Conservation (phyloP, 257 asterid species). For the Solanum clarkiae region DNA sequence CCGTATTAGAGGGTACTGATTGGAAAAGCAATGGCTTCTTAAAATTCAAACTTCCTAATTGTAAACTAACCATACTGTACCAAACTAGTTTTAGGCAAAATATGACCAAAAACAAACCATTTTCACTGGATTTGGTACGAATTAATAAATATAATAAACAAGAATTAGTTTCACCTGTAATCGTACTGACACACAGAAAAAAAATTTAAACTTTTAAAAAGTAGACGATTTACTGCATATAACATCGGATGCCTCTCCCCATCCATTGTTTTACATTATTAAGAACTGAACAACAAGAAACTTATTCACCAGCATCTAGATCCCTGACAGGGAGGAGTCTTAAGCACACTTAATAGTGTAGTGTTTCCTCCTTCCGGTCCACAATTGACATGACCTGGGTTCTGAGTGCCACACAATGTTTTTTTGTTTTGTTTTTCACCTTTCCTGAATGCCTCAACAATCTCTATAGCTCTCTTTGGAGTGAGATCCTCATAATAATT, state of each 20-base stretch:
- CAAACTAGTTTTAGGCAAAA: background rate
- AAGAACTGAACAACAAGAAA: constrained; percentile 5
- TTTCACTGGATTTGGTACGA: background rate
- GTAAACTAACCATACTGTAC: background rate
- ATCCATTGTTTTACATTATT: constrained; percentile 37
- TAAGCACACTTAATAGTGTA: constrained; percentile 70
- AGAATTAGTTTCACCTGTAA: background rate
- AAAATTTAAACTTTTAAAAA: background rate
- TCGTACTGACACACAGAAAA: background rate
- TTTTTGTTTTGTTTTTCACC: constrained; percentile 52
- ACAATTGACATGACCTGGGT: constrained; percentile 57
- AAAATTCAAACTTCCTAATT: background rate
- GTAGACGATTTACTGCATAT: constrained; percentile 4
- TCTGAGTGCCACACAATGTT: constrained; percentile 87
- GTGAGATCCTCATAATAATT: constrained; percentile 86
- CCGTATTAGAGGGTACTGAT: background rate
- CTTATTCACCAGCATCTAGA: constrained; percentile 71
- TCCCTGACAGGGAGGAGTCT: constrained; percentile 90
- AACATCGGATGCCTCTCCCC: constrained; percentile 5
- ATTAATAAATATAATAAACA: background rate
- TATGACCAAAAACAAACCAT: background rate
- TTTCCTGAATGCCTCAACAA: constrained; percentile 79
- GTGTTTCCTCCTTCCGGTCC: constrained; percentile 92
- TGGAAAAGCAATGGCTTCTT: background rate
- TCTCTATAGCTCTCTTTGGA: constrained; percentile 74